Percentiles rank a stretch among this genome's conserved stretches.
Conservation (phyloP, 257 asterid species). For the Capsicum baccatum region DNA sequence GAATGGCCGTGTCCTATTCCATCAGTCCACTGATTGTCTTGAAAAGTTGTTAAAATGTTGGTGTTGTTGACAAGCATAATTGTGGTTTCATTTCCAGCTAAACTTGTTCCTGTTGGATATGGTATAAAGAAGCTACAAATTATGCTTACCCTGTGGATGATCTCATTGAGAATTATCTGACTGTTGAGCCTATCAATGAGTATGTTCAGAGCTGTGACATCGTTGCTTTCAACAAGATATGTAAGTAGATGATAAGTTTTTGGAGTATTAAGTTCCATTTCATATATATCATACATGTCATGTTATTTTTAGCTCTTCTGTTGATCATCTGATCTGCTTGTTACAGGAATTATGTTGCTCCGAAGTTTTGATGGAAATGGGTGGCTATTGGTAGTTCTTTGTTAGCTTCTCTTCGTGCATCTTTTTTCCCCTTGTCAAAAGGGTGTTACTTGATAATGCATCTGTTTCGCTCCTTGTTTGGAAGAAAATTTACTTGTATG, state of each 20-base stretch:
- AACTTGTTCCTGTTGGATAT: slow-evolving; percentile 70
- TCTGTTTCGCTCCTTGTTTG: slow-evolving; percentile 10
- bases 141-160: slow-evolving; percentile 71
- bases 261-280: background rate
- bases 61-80: background rate
- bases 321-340: background rate
- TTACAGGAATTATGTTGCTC: background rate
- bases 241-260: slow-evolving; percentile 26
- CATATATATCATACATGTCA: background rate
- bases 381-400: background rate
- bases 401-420: too few relatives aligned
- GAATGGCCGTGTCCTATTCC: background rate
- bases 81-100: slow-evolving; percentile 49
- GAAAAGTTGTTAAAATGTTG: background rate
- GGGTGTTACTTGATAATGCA: background rate
- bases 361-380: slow-evolving; percentile 15
- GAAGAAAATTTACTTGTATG: background rate
- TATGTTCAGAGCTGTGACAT: slow-evolving; percentile 74
- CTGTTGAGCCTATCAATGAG: slow-evolving; percentile 64
- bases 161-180: slow-evolving; percentile 61
- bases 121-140: slow-evolving; percentile 78
- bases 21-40: background rate
- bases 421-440: background rate
- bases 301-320: background rate
- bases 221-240: slow-evolving; percentile 79